A percentile compares a stretch with the other conserved stretches of the same genome.
These are phyloP conservation scores for slime mould (Dictyostelium discoideum) DNA, from an alignment of 78 protist species.

Conservation along the genomic window dicty_2.7 NC_007089.4:903501-904000, in stretches of 20 bases:
- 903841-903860: background rate
- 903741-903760: conserved; percentile 19
- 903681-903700: background rate
- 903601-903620: background rate
- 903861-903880: background rate
- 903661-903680: background rate
- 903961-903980: background rate
- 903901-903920: too few relatives aligned
- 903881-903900: background rate
- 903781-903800: background rate
- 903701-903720: background rate
- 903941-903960: background rate
- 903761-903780: background rate
- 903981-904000: background rate
- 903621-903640: background rate
- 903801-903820: background rate
- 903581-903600: background rate
- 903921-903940: background rate
- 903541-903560: background rate
- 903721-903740: conserved; percentile 5
- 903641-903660: background rate
- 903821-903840: background rate
- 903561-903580: background rate
- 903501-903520: background rate
- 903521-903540: background rate